phyloP scores from a whole-genome alignment of 2,329 filamentous ascomycete genomes.

The Scortechinia acanthostroma region DNA sequence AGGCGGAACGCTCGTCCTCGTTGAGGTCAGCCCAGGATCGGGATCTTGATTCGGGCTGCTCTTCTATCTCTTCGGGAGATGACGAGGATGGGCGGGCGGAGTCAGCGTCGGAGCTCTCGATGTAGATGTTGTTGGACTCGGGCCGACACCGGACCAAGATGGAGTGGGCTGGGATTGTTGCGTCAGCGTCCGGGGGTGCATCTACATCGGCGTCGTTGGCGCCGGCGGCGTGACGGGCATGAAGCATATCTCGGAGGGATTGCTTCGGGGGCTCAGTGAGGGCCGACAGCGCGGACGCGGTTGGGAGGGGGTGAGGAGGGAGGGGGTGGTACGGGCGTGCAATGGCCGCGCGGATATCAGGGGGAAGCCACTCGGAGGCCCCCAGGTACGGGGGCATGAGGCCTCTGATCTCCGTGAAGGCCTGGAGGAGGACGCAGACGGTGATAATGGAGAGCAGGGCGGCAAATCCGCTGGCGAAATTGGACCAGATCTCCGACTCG shows the following conservation, averaged over 20 bases:
- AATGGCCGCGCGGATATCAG: background rate
- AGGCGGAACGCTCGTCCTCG: conserved; percentile 51
- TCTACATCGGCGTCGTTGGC: too few relatives aligned
- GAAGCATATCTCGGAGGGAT: too few relatives aligned
- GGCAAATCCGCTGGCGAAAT: conserved; percentile 44
- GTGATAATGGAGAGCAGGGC: conserved; percentile 54
- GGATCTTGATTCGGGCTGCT: conserved; percentile 6
- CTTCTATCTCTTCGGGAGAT: too few relatives aligned
- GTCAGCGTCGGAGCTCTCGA: background rate
- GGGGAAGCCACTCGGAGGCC: conserved; percentile 44
- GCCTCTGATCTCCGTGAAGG: conserved; percentile 52
- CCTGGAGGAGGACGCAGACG: conserved; percentile 53
- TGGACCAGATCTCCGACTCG: conserved; percentile 37
- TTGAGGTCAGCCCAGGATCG: conserved; percentile 68
- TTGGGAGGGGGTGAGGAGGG: background rate
- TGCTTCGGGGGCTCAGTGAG: background rate
- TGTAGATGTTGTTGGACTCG: background rate
- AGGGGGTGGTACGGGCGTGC: background rate
- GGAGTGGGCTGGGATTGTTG: background rate
- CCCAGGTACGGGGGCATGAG: conserved; percentile 46
- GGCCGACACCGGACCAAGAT: background rate
- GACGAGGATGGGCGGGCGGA: background rate
- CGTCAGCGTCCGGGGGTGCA: too few relatives aligned
- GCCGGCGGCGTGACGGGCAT: too few relatives aligned
- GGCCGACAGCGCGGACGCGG: background rate